Evolutionary conservation across 202 grass and related monocot genomes (phyloP), one percentile per base, ranked within the genome.

Genomic region (Cymbopogon flexuosus): DNA sequence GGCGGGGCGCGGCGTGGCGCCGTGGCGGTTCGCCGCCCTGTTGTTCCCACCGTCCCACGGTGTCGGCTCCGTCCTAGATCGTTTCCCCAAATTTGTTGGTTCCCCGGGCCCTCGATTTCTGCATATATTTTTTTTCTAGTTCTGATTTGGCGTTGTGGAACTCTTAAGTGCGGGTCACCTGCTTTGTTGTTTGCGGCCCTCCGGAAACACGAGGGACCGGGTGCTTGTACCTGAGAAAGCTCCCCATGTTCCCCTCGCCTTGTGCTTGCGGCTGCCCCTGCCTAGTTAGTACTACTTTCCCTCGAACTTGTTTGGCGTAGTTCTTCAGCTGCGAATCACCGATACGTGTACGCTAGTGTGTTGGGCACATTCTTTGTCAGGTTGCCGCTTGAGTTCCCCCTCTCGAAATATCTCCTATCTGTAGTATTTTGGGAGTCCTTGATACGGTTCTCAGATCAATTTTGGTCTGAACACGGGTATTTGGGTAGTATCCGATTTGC

Each of bases 231-330:
- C 42, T 21, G 8, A 21, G 8, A 16, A 80, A 57, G 1, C 14
- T 22, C 61, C 62, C 45, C 79, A 2, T 71, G 80, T 87, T 68
- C 19, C 66, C 47, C 51, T 84, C 68, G 16, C 81, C 86, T 62
- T 30, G 22, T 66, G 31, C 39, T 78, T 68, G 12, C 46, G 23
- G 65, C 67, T 49, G 5, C 34, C 34, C 5, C 0, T 39, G 62
- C 27, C 6, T 72, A 1, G 68, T 0, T 3, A 13, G 13, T 13
- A 10, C 2, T 0, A 12, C 29, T 23, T 33, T 45, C 73, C 18
- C 2, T 46, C 39, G 1, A 37, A 39, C 16, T 24, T 36, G 49
- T 13, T 27, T 45, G 39, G 8, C 19, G 21, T 56, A 30, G 14
- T 56, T 41, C 15, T 64, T 23, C 4, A n/a, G 13, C 36, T 11